A percentile compares a stretch with the other conserved stretches of the same genome.
phyloP scores from a whole-genome alignment of 2,329 filamentous ascomycete genomes.

The Diplodia intermedia region DNA sequence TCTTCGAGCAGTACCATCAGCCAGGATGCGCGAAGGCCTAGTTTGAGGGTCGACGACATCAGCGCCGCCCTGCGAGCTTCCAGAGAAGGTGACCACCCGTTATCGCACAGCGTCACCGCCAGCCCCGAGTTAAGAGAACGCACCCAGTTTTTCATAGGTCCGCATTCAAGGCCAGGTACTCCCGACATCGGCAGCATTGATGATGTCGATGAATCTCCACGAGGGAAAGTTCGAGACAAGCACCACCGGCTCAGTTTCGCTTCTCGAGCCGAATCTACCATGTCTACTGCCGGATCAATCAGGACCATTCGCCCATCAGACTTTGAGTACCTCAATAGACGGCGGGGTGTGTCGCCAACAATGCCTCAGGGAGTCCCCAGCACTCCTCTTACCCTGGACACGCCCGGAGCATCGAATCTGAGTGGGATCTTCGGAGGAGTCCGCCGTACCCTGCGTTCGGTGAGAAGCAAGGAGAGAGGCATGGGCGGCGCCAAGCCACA shows the following conservation, averaged over 20 bases:
- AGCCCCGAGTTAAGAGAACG: slow-evolving; percentile 64
- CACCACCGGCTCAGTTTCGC: slow-evolving; percentile 47
- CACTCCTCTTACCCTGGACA: slow-evolving; percentile 53
- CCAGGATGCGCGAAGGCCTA: slow-evolving; percentile 62
- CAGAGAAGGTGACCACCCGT: slow-evolving; percentile 69
- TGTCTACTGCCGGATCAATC: slow-evolving; percentile 52
- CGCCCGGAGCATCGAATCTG: slow-evolving; percentile 51
- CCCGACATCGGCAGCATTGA: slow-evolving; percentile 44
- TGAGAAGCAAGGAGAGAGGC: slow-evolving; percentile 51
- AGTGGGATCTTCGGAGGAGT: slow-evolving; percentile 56
- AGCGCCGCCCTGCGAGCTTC: slow-evolving; percentile 58
- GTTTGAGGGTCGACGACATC: slow-evolving; percentile 66
- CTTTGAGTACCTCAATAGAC: slow-evolving; percentile 36
- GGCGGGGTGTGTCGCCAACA: slow-evolving; percentile 46
- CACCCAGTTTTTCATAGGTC: slow-evolving; percentile 47
- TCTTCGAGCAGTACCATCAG: slow-evolving; percentile 63
- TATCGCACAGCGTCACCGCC: slow-evolving; percentile 75
- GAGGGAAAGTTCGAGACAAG: slow-evolving; percentile 36
- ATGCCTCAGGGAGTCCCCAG: slow-evolving; percentile 54
- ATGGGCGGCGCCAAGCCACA: slow-evolving; percentile 56
- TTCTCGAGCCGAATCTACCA: slow-evolving; percentile 43
- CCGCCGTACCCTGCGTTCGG: slow-evolving; percentile 55
- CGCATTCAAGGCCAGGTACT: slow-evolving; percentile 51
- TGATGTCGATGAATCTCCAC: slow-evolving; percentile 36
- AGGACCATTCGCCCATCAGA: slow-evolving; percentile 56